Evolutionary conservation across 2,329 filamentous ascomycete genomes (phyloP), one percentile per base, ranked within the genome.

Genomic region (Phialophora chinensis): DNA sequence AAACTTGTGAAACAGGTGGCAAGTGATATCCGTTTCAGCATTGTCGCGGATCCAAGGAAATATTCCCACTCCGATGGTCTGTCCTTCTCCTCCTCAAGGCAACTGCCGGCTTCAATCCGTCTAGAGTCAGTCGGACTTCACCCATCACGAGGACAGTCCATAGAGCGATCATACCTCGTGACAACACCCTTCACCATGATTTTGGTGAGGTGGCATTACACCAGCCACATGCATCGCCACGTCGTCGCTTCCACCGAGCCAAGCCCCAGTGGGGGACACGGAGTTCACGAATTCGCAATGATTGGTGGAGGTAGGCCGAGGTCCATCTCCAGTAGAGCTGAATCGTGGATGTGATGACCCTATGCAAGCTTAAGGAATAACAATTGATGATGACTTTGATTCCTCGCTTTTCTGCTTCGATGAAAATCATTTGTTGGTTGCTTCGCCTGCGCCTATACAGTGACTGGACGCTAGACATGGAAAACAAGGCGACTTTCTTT

Each of bases 211-310:
- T 44, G 14, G 38, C 38, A 44, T 17, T n/a, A n/a, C 17, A 44
- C 38, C 38, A 44, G 38, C 38, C 38, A 44, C 38, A 44, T n/a
- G 38, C 38, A 44, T n/a, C 14, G 49, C 49, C 49, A 52, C 49
- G n/a, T 27, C 23, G 3, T 52, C 49, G 49, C 49, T 52, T 29
- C 25, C 49, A 7, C 49, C 49, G 49, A 52, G 49, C 49, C 49
- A 52, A 52, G 49, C 11, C 10, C 49, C 25, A 25, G 20, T 44
- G 17, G 6, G 14, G 1, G 17, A n/a, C 6, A 44, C 38, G 38
- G 38, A 42, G 4, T 42, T 50, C 4, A 50, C 23, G 49, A 52
- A 11, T 20, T 52, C 20, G 49, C 27, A 25, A 27, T 20, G n/a
- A 52, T 52, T 52, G 49, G 49, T 27, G 49, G 49, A 12, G 10